These are phyloP conservation scores for Syncephalastrum sp. DNA, from an alignment of 371 early-diverging fungal species.

Conservation along the genomic window DNA sequence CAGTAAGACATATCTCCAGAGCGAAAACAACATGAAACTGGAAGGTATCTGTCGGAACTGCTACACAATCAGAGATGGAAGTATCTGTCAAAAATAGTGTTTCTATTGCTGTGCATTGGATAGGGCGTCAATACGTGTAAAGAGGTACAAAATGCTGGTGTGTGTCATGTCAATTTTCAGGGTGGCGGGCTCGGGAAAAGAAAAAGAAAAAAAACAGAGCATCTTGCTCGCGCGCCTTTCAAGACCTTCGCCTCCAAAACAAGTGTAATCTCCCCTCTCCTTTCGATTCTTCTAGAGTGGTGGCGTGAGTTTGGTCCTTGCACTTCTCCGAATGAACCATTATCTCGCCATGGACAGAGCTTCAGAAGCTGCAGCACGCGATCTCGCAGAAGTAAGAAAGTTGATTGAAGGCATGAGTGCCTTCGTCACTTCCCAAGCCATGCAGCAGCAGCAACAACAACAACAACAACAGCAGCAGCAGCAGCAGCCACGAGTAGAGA, in stretches of 20 bases:
- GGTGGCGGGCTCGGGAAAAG: too few species aligned
- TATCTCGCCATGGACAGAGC: constrained; percentile 41
- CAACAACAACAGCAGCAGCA: constrained; percentile 24
- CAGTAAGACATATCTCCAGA: too few species aligned
- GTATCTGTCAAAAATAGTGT: too few species aligned
- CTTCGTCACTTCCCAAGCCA: constrained; percentile 34
- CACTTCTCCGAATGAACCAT: constrained; percentile 15
- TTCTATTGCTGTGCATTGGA: too few species aligned
- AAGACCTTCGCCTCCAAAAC: background rate
- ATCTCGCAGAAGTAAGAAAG: constrained; percentile 51
- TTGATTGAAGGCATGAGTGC: constrained; percentile 54
- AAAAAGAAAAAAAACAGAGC: too few species aligned
- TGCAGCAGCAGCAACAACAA: constrained; percentile 37
- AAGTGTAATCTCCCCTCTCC: background rate
- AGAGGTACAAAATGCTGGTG: too few species aligned
- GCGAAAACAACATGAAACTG: too few species aligned
- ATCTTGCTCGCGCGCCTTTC: background rate
- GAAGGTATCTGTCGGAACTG: too few species aligned
- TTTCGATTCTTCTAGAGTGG: background rate
- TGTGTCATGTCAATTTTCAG: too few species aligned
- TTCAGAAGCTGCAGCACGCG: constrained; percentile 50
- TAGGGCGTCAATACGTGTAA: too few species aligned
- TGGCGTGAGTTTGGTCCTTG: constrained; percentile 2
- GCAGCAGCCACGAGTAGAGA: constrained; percentile 10
- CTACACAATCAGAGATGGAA: too few species aligned